phyloP scores from a whole-genome alignment of 805 yeast species.

The Saccharomycopsis capsularis region DNA sequence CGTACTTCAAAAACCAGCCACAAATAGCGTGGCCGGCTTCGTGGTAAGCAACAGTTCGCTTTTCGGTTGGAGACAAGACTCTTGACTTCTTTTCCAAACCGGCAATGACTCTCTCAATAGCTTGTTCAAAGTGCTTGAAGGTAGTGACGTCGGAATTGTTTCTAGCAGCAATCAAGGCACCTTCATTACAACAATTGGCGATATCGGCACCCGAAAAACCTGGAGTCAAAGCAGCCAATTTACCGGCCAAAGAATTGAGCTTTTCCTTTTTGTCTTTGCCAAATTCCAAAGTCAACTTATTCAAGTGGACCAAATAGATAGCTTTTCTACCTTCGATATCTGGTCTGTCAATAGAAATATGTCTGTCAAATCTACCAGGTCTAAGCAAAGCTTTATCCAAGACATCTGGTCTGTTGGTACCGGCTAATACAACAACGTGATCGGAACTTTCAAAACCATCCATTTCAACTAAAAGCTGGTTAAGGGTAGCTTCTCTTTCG shows the following conservation, averaged over 20 bases:
- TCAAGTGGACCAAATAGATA: slow-evolving; percentile 74
- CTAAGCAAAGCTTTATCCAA: slow-evolving; percentile 84
- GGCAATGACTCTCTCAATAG: slow-evolving; percentile 90
- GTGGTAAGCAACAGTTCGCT: slow-evolving; percentile 83
- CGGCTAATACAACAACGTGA: slow-evolving; percentile 90
- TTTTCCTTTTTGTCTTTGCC: slow-evolving; percentile 38
- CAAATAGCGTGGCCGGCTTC: slow-evolving; percentile 97
- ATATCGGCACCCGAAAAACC: slow-evolving; percentile 96
- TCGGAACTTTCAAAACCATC: slow-evolving; percentile 87
- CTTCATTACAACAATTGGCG: slow-evolving; percentile 91
- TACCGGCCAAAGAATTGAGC: slow-evolving; percentile 62
- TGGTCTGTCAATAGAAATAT: slow-evolving; percentile 78
- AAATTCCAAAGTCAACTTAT: slow-evolving; percentile 44
- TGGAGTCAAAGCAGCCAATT: slow-evolving; percentile 86
- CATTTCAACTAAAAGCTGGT: slow-evolving; percentile 91
- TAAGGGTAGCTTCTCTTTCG: slow-evolving; percentile 88
- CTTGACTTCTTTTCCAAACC: slow-evolving; percentile 86
- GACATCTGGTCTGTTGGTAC: slow-evolving; percentile 90
- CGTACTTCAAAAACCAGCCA: slow-evolving; percentile 84
- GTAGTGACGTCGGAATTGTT: slow-evolving; percentile 54
- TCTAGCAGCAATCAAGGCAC: slow-evolving; percentile 90
- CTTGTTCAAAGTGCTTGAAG: slow-evolving; percentile 76
- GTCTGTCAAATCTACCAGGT: slow-evolving; percentile 94
- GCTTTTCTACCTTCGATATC: slow-evolving; percentile 85
- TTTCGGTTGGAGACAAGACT: slow-evolving; percentile 72